Conservation (phyloP, 163 green algal genomes). For the Chlorella variabilis region DNA sequence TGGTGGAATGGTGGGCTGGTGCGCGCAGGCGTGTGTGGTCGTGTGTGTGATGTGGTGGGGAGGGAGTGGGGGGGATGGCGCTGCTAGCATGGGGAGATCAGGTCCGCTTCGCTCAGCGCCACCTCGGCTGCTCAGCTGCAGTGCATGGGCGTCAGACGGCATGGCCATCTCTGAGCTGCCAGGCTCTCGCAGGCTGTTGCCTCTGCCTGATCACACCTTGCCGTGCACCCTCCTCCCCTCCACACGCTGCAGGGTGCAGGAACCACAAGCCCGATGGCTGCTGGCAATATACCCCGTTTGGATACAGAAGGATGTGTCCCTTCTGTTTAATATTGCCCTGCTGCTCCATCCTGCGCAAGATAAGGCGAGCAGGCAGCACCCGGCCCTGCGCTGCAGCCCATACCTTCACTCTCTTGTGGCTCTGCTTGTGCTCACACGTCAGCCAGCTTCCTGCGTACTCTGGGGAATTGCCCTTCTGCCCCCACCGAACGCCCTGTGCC, state of each 20-base stretch:
- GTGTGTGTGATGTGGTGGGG: too few species aligned
- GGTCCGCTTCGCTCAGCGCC: too few species aligned
- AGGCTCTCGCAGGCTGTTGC: too few species aligned
- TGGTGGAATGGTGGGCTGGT: not conserved
- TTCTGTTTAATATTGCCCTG: slow-evolving; percentile 71
- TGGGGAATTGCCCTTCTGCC: not conserved
- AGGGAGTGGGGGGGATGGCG: too few species aligned
- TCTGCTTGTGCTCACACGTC: not conserved
- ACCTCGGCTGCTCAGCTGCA: too few species aligned
- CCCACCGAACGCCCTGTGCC: not conserved
- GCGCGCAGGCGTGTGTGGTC: too few species aligned
- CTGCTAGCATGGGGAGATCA: too few species aligned
- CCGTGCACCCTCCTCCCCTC: too few species aligned
- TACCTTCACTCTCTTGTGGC: not conserved
- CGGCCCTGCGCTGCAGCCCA: too few species aligned
- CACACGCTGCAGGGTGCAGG: slow-evolving; percentile 55
- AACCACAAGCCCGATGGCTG: slow-evolving; percentile 61
- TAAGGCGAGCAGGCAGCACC: slow-evolving; percentile 40
- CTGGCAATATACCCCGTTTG: not conserved
- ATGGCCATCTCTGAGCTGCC: too few species aligned
- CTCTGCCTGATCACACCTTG: too few species aligned
- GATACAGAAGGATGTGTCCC: slow-evolving; percentile 59
- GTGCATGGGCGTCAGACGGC: too few species aligned
- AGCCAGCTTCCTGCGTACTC: not conserved
- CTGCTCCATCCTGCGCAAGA: slow-evolving; percentile 68